These are phyloP conservation scores for Paracamarosporium sp. DNA, from an alignment of 2,329 filamentous ascomycete genomes.

Conservation along the genomic window DNA sequence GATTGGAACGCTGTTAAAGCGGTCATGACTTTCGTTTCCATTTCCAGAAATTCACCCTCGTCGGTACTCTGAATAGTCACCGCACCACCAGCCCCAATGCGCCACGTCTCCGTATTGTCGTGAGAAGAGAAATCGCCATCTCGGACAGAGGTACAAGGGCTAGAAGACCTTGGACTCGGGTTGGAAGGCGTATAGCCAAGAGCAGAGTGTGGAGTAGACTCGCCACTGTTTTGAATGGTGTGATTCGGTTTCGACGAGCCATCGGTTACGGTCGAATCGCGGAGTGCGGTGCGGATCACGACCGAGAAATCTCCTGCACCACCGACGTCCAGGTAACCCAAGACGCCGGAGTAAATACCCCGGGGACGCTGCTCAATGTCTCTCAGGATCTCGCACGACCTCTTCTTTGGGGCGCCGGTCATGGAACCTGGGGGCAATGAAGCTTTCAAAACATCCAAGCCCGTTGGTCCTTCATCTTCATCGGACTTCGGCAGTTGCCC, in stretches of 20 bases:
- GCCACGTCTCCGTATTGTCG: conserved; percentile 60
- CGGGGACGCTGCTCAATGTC: conserved; percentile 71
- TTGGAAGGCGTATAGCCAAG: neutral
- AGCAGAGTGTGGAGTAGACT: neutral
- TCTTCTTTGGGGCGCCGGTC: conserved; percentile 92
- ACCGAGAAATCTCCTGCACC: conserved; percentile 87
- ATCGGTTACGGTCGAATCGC: conserved; percentile 18
- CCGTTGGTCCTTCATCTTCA: conserved; percentile 34
- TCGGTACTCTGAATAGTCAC: conserved; percentile 82
- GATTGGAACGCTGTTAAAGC: conserved; percentile 15
- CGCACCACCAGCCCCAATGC: conserved; percentile 84
- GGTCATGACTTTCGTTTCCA: conserved; percentile 58
- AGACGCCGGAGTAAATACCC: conserved; percentile 81
- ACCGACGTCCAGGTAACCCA: conserved; percentile 83
- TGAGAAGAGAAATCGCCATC: neutral
- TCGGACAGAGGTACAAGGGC: neutral
- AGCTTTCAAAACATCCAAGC: conserved; percentile 74
- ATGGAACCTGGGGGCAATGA: conserved; percentile 87
- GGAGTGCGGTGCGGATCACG: conserved; percentile 78
- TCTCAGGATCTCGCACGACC: conserved; percentile 80
- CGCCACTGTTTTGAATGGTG: neutral
- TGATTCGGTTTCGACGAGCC: neutral
- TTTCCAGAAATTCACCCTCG: conserved; percentile 83
- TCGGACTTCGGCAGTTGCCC: conserved; percentile 49
- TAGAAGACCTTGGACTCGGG: neutral